Percentiles rank a stretch among this genome's conserved stretches.
Conservation (phyloP, 1,284 basidiomycete genomes). For the Leccinum solheimii region DNA sequence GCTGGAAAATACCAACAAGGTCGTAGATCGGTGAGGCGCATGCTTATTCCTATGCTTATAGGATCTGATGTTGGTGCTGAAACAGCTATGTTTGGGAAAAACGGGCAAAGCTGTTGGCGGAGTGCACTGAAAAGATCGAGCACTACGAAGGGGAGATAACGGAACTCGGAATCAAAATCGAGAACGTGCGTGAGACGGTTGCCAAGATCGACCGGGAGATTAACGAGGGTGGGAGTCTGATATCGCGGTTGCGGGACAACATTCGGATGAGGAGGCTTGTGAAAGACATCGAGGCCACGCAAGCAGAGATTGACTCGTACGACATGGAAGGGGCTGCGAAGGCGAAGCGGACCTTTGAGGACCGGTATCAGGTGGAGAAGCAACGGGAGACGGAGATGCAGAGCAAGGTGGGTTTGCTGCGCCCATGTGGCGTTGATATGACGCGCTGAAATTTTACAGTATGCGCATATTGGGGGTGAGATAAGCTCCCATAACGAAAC, state of each 20-base stretch:
- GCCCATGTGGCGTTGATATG: neutral
- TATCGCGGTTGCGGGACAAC: slow-evolving; percentile 84
- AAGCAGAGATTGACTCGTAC: slow-evolving; percentile 71
- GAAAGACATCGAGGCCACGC: slow-evolving; percentile 65
- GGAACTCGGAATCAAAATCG: slow-evolving; percentile 55
- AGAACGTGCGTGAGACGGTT: slow-evolving; percentile 54
- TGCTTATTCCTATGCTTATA: neutral
- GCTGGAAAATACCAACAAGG: slow-evolving; percentile 59
- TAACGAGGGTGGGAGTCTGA: slow-evolving; percentile 66
- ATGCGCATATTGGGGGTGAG: slow-evolving; percentile 66
- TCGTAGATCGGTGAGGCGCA: slow-evolving; percentile 59
- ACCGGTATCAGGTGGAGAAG: slow-evolving; percentile 74
- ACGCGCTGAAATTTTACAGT: slow-evolving; percentile 45
- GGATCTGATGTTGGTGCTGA: neutral
- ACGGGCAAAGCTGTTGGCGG: slow-evolving; percentile 60
- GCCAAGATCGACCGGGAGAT: slow-evolving; percentile 68
- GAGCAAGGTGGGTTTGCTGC: slow-evolving; percentile 54
- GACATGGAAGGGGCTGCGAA: slow-evolving; percentile 83
- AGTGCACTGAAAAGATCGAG: slow-evolving; percentile 61
- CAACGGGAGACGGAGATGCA: slow-evolving; percentile 72
- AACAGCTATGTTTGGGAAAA: slow-evolving; percentile 74
- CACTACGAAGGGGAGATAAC: slow-evolving; percentile 61
- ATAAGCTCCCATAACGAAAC: slow-evolving; percentile 75
- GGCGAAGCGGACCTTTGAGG: slow-evolving; percentile 81
- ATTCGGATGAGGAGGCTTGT: slow-evolving; percentile 74